phyloP scores from a whole-genome alignment of 441 rosid genomes.

The Populus hybrid region DNA sequence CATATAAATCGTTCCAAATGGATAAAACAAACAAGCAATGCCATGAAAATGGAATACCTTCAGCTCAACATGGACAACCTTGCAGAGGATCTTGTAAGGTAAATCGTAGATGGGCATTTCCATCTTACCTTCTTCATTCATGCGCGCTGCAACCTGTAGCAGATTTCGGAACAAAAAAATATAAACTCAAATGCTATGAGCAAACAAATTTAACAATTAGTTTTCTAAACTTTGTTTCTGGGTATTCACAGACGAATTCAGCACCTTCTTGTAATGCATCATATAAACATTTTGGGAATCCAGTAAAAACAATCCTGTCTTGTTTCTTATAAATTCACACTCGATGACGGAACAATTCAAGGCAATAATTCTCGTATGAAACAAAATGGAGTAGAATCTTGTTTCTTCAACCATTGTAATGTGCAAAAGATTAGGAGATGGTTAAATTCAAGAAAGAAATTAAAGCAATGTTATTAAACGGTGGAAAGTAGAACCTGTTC shows the following conservation, averaged over 20 bases:
- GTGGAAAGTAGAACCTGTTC: conserved; percentile 47
- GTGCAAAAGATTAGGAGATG: neutral
- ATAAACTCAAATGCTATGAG: neutral
- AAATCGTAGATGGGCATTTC: conserved; percentile 54
- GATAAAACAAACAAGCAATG: neutral
- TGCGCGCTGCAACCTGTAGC: conserved; percentile 40
- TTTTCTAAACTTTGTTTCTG: neutral
- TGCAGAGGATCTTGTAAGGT: conserved; percentile 48
- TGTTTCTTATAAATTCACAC: neutral
- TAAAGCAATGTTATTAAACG: neutral
- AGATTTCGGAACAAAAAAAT: conserved; percentile 1
- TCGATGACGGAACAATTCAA: neutral
- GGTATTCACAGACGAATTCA: neutral
- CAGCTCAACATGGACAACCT: conserved; percentile 37
- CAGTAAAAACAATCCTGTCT: neutral
- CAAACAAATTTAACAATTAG: neutral
- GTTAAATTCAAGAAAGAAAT: neutral
- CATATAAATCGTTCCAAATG: neutral
- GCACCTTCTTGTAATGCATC: neutral
- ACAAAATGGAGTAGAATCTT: neutral
- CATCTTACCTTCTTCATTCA: conserved; percentile 24
- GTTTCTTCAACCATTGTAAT: neutral
- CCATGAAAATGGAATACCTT: conserved; percentile 29
- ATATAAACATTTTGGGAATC: neutral
- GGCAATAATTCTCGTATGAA: neutral